Evolutionary conservation across 2,329 filamentous ascomycete genomes (phyloP), one percentile per base, ranked within the genome.

Genomic region (Lachnellula subtilissima): DNA sequence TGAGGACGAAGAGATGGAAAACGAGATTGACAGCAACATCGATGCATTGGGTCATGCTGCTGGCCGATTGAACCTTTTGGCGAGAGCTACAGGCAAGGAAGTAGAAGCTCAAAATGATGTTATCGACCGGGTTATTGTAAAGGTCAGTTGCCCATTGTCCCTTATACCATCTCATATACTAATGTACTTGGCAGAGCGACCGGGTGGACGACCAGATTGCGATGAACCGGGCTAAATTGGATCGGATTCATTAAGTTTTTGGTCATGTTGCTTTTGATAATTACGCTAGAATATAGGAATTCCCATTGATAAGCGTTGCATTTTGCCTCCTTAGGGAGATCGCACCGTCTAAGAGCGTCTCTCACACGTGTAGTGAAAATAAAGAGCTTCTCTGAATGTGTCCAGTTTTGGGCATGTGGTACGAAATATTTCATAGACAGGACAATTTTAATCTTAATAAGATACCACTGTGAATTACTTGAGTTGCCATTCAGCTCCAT

Each of bases 181-280:
- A 69, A 75, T 58, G 35, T 43, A 46, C 37, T 11, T 47, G 52
- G 53, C 71, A 90, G 89, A 93, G 86, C 74, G 91, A 96, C 70
- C 81, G 79, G 65, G 89, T 96, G 64, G 88, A 91, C 71, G 88
- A 93, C 63, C 83, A 88, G 68, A 89, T 93, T 66, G 84, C 84
- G 56, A 84, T 90, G 81, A 92, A 92, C 76, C 80, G 87, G 62
- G 84, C 86, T 32, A 67, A 67, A 55, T 59, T 70, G 55, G 68
- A 69, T 50, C 67, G 68, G 11, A 69, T 70, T 19, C 61, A 64
- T 39, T 70, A 54, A 60, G 49, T 40, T 48, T 54, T 36, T 40
- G n/a, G 47, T 50, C 2, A 54, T 40, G 23, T 48, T 35, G 8
- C 48, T 50, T 48, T n/a, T n/a, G 9, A n/a, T 19, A 23, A 22